Percentiles rank a stretch among this genome's conserved stretches.
These are phyloP conservation scores for Dactylella cylindrospora DNA, from an alignment of 2,329 filamentous ascomycete genomes.

Conservation along the genomic window DNA sequence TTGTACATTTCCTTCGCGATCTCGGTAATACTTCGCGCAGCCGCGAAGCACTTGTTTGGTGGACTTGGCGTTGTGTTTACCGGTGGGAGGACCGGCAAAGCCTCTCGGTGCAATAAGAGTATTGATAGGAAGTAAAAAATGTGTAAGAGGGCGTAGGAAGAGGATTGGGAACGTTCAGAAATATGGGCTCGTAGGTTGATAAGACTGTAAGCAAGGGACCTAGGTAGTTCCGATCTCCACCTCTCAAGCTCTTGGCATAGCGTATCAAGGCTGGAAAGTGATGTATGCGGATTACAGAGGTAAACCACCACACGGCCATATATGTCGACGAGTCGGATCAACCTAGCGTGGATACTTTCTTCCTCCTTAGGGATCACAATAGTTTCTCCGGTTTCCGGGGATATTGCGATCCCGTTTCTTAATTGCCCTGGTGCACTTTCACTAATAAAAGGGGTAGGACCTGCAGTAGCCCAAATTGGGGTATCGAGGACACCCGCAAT, in stretches of 20 bases:
- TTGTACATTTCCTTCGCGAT: slow-evolving; percentile 65
- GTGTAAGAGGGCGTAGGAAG: slow-evolving; percentile 67
- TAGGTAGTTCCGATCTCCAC: slow-evolving; percentile 62
- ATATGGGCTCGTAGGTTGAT: slow-evolving; percentile 67
- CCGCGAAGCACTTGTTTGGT: slow-evolving; percentile 64
- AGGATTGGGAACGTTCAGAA: slow-evolving; percentile 63
- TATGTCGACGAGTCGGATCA: slow-evolving; percentile 56
- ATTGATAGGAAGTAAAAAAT: slow-evolving; percentile 66
- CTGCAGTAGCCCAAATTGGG: slow-evolving; percentile 44
- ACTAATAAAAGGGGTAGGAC: slow-evolving; percentile 66
- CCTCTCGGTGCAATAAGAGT: slow-evolving; percentile 67
- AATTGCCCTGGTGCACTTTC: slow-evolving; percentile 56
- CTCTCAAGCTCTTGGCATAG: slow-evolving; percentile 59
- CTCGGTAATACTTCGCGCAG: slow-evolving; percentile 65
- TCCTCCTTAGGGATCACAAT: slow-evolving; percentile 54
- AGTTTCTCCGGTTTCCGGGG: slow-evolving; percentile 53
- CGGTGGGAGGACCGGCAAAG: slow-evolving; percentile 42
- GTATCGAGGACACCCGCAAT: slow-evolving; percentile 39
- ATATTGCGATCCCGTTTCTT: slow-evolving; percentile 48
- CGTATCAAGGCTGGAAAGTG: slow-evolving; percentile 58
- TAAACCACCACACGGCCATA: slow-evolving; percentile 57
- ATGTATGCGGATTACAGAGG: slow-evolving; percentile 43
- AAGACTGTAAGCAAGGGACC: slow-evolving; percentile 60
- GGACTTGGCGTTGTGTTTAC: slow-evolving; percentile 52
- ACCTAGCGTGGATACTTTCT: slow-evolving; percentile 56